Evolutionary conservation across 2,329 filamentous ascomycete species (phyloP), one percentile per base, ranked within the genome.

Genomic region (Hypoxylon sp.): DNA sequence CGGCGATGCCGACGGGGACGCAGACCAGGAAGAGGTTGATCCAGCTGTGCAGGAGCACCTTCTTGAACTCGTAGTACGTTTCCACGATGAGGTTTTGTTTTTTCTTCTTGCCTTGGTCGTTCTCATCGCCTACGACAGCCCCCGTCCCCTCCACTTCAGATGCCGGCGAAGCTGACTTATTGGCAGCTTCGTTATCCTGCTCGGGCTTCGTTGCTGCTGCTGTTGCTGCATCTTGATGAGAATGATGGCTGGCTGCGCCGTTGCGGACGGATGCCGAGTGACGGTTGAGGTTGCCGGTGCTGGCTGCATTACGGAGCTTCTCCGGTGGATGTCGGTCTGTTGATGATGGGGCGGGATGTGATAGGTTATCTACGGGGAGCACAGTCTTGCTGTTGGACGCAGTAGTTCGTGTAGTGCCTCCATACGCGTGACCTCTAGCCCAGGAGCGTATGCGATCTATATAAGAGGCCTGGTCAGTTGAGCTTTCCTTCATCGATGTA

Each of bases 11-110:
- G 43, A 89, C 78, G 5, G 89, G 90, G 20, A 93, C 89, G 66
- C 91, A 91, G 45, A 92, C 72, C 57, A 93, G 76, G 60, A 93
- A 75, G 45, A 90, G 64, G 68, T 94, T 93, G 74, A 93, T 76
- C 82, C 87, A 91, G 75, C 86, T 91, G 67, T 89, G 83, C 31
- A 85, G 79, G 56, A 92, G 63, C 64, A 84, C 83, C 67, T 75
- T 79, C 78, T 77, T 79, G 59, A 78, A 72, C 68, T 86, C 82
- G 65, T 75, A 72, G 57, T 74, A 72, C 42, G 73, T 71, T 55
- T 71, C 67, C 51, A 60, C 63, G 46, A 62, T 53, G 41, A 71
- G 37, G 48, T 67, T 70, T 20, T 61, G 63, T 49, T 66, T 64
- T 38, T 68, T 66, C 45, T 66, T 55, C 7, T 51, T 35, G 21